Evolutionary conservation across 176 grass and related monocot species (phyloP).

Genomic region (Rhynchospora breviuscula): DNA sequence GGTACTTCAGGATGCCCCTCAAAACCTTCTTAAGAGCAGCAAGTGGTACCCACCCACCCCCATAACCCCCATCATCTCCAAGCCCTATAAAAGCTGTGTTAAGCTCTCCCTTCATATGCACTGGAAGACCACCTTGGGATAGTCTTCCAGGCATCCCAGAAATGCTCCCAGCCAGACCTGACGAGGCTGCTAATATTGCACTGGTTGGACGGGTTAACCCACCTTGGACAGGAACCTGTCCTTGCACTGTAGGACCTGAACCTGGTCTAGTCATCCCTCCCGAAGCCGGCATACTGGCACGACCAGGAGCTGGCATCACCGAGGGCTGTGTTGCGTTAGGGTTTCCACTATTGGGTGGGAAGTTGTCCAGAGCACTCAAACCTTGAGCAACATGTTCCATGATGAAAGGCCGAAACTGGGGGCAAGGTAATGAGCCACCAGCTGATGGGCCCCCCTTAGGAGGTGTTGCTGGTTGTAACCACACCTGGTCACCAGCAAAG

Average conservation of each 20-base stretch:
- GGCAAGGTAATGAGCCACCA: constrained; percentile 94
- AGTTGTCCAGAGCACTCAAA: constrained; percentile 90
- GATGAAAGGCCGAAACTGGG: constrained; percentile 98
- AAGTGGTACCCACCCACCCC: constrained; percentile 97
- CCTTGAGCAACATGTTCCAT: constrained; percentile 99
- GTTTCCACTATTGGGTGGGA: constrained; percentile 46
- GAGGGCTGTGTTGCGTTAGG: constrained; percentile 37
- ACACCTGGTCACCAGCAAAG: constrained; percentile 98
- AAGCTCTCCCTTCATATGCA: constrained; percentile 95
- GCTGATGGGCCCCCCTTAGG: constrained; percentile 85
- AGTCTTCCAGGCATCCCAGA: constrained; percentile 67
- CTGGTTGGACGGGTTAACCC: constrained; percentile 65
- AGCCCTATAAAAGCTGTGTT: constrained; percentile 99
- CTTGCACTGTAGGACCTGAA: constrained; percentile 61
- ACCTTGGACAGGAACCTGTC: constrained; percentile 33
- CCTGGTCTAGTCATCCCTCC: constrained; percentile 55
- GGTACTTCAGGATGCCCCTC: constrained; percentile 97
- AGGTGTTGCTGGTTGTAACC: constrained; percentile 96
- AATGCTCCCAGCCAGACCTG: constrained; percentile 65
- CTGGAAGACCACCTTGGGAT: constrained; percentile 66
- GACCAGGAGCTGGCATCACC: constrained; percentile 38
- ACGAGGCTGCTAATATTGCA: constrained; percentile 64
- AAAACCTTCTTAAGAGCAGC: constrained; percentile 96
- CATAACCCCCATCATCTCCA: constrained; percentile 98
- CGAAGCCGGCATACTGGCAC: constrained; percentile 36